phyloP scores from a whole-genome alignment of 2,329 filamentous ascomycete species.

The Periconia macrospinosa region DNA sequence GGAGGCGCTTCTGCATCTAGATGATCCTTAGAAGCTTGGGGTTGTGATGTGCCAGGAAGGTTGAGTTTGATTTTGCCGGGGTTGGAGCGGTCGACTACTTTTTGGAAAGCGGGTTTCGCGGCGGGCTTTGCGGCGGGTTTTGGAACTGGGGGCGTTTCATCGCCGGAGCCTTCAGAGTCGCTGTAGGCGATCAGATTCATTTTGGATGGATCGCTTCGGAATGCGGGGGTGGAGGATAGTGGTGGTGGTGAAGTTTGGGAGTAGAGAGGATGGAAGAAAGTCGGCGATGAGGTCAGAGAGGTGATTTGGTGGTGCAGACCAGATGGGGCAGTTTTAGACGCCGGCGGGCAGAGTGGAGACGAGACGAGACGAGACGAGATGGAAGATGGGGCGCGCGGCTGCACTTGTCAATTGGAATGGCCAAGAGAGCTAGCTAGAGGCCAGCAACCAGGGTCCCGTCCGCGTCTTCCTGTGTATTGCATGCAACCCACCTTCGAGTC shows the following conservation, averaged over 20 bases:
- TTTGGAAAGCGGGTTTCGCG: slow-evolving; percentile 68
- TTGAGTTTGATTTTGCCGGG: slow-evolving; percentile 83
- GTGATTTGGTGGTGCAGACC: not conserved
- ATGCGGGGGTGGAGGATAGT: not conserved
- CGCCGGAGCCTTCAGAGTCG: slow-evolving; percentile 72
- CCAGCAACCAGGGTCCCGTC: not conserved
- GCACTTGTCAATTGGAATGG: no score
- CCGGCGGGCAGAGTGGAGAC: not conserved
- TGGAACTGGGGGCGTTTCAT: slow-evolving; percentile 50
- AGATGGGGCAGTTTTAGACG: not conserved
- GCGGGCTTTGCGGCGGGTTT: slow-evolving; percentile 45
- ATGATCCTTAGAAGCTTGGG: slow-evolving; percentile 42
- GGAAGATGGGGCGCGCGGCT: no score
- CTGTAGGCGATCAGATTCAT: slow-evolving; percentile 86
- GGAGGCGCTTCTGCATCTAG: slow-evolving; percentile 53
- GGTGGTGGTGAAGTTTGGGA: slow-evolving; percentile 1
- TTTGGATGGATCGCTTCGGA: slow-evolving; percentile 8
- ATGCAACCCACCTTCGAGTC: not conserved
- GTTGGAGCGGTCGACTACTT: slow-evolving; percentile 79
- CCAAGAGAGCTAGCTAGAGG: no score
- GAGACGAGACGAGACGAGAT: no score
- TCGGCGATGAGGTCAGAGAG: slow-evolving; percentile 1
- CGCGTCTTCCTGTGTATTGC: not conserved
- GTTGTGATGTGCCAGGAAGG: slow-evolving; percentile 61
- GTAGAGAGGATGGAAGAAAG: slow-evolving; percentile 15